Conservation (phyloP, 306 rosid species). For the Castanospermum australe region DNA sequence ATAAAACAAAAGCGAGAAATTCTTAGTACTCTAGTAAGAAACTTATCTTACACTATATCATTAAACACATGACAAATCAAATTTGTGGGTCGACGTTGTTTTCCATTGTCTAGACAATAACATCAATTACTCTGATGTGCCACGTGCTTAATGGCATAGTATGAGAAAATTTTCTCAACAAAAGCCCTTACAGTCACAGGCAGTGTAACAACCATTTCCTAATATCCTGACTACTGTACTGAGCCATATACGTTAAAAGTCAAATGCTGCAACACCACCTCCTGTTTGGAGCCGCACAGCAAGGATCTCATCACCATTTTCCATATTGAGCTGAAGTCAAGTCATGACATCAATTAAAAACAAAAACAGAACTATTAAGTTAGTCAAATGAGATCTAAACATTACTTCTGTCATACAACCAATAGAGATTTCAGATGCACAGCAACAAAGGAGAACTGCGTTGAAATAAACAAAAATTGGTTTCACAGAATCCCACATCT, state of each 20-base stretch:
- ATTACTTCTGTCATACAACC: neutral
- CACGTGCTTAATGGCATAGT: too few species aligned
- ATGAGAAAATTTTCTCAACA: too few species aligned
- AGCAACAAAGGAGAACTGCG: neutral
- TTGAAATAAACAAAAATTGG: too few species aligned
- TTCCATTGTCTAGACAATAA: too few species aligned
- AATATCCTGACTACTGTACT: neutral
- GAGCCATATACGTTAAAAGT: neutral
- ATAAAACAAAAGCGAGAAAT: too few species aligned
- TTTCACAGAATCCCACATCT: neutral
- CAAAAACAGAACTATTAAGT: neutral
- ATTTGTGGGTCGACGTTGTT: too few species aligned
- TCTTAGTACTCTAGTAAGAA: too few species aligned
- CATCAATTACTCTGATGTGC: too few species aligned
- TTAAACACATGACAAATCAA: too few species aligned
- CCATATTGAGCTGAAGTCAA: constrained; percentile 13
- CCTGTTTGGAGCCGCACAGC: neutral
- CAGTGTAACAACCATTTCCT: neutral
- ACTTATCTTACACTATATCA: too few species aligned
- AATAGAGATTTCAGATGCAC: neutral
- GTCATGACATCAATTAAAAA: neutral
- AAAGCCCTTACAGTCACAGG: too few species aligned
- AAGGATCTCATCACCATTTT: constrained; percentile 14
- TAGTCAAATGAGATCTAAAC: neutral
- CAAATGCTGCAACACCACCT: constrained; percentile 26